These are phyloP conservation scores for Tricladium varicosporioides DNA, from an alignment of 2,329 filamentous ascomycete genomes.

Conservation along the genomic window DNA sequence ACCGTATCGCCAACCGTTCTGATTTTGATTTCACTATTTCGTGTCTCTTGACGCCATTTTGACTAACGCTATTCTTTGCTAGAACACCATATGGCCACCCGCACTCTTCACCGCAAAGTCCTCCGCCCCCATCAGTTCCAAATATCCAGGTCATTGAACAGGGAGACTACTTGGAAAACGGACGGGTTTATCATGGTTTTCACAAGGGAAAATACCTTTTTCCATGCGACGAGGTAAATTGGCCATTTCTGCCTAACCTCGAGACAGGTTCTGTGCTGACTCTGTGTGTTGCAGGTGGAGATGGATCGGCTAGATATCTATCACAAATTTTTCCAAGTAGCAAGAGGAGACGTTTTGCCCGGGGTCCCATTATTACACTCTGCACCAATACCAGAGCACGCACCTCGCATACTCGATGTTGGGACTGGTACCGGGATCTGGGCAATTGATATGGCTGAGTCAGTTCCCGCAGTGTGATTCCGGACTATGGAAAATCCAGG, in stretches of 20 bases:
- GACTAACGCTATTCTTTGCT: no score
- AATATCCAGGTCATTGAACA: constrained; percentile 16
- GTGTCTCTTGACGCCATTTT: no score
- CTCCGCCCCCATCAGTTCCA: no score
- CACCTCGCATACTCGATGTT: constrained; percentile 57
- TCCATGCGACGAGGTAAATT: constrained; percentile 70
- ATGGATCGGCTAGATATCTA: constrained; percentile 78
- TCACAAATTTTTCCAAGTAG: constrained; percentile 71
- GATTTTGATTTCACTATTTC: no score
- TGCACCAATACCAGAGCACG: constrained; percentile 35
- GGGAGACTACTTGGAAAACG: constrained; percentile 58
- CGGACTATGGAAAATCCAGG: not conserved
- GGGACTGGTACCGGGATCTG: constrained; percentile 91
- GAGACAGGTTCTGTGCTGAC: not conserved
- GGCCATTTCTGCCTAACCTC: not conserved
- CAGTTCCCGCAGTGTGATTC: constrained; percentile 33
- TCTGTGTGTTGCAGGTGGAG: constrained; percentile 52
- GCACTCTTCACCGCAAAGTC: no score
- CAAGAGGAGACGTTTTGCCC: constrained; percentile 46
- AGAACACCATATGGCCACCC: no score
- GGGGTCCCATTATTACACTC: constrained; percentile 33
- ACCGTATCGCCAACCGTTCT: no score
- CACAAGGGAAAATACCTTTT: constrained; percentile 69
- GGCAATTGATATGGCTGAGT: constrained; percentile 83
- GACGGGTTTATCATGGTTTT: constrained; percentile 67